phyloP scores from a whole-genome alignment of 441 rosid genomes.

The Mallotus japonicus region DNA sequence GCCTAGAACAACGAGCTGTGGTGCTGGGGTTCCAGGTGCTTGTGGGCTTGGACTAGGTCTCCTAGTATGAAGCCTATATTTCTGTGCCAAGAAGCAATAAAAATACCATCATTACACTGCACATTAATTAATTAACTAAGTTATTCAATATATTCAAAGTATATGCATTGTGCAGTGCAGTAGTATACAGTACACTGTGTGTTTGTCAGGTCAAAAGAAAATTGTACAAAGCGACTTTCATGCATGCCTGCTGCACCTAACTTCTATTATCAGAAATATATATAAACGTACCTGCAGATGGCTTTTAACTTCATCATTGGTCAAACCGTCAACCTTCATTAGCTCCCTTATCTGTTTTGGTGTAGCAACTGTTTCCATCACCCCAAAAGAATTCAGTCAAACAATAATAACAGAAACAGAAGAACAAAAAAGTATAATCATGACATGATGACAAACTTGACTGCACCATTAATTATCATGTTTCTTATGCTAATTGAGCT shows the following conservation, averaged over 20 bases:
- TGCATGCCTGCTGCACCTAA: constrained; percentile 21
- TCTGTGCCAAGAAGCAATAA: constrained; percentile 42
- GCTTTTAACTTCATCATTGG: constrained; percentile 97
- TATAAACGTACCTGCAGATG: constrained; percentile 73
- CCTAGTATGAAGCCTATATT: constrained; percentile 93
- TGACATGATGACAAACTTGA: constrained; percentile 10
- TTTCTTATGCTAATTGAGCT: too few relatives aligned
- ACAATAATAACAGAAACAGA: neutral
- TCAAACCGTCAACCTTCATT: constrained; percentile 96
- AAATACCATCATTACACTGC: constrained; percentile 12
- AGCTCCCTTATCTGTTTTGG: constrained; percentile 94
- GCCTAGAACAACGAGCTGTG: constrained; percentile 83
- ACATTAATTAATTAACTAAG: neutral
- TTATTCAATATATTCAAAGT: constrained; percentile 11
- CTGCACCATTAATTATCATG: neutral
- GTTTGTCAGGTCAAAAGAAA: constrained; percentile 35
- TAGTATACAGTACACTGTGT: neutral
- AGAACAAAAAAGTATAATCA: neutral
- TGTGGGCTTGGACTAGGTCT: constrained; percentile 94
- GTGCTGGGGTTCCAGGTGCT: constrained; percentile 48
- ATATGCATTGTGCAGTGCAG: constrained; percentile 21
- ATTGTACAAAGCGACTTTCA: constrained; percentile 26
- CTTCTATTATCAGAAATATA: neutral
- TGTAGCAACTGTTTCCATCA: constrained; percentile 61
- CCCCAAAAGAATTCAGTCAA: constrained; percentile 15